These are phyloP conservation scores for Umbelopsis sp. DNA, from an alignment of 371 early-diverging fungal species.

Conservation along the genomic window DNA sequence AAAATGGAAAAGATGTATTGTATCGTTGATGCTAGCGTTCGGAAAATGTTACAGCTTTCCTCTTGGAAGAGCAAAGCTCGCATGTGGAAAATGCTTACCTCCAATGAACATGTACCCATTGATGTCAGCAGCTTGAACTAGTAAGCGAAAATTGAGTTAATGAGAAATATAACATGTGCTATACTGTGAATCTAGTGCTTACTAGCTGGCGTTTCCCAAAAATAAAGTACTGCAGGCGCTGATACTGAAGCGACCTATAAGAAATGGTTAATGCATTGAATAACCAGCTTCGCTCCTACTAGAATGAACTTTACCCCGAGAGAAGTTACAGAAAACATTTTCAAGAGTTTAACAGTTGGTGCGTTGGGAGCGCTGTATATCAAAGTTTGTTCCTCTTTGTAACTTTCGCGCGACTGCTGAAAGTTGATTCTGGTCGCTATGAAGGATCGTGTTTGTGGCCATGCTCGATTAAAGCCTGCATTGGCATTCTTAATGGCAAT, in stretches of 20 bases:
- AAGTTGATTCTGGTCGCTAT: constrained; percentile 8
- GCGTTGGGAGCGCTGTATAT: constrained; percentile 45
- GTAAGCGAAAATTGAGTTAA: neutral
- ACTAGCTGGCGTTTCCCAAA: constrained; percentile 52
- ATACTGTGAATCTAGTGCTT: constrained; percentile 6
- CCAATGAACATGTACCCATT: constrained; percentile 41
- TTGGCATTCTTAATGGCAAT: neutral
- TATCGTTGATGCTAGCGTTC: constrained; percentile 33
- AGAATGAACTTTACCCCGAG: constrained; percentile 34
- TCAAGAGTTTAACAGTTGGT: constrained; percentile 38
- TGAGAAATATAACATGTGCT: no score
- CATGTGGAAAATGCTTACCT: constrained; percentile 28
- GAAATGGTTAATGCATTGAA: neutral
- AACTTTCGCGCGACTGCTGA: neutral
- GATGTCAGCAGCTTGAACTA: constrained; percentile 39
- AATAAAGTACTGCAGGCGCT: constrained; percentile 44
- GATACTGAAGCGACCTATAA: constrained; percentile 42
- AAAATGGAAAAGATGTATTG: constrained; percentile 33
- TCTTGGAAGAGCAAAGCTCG: neutral
- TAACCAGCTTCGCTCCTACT: neutral
- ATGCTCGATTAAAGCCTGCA: neutral
- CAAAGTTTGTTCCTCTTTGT: constrained; percentile 18
- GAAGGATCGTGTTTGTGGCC: constrained; percentile 10
- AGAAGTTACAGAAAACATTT: constrained; percentile 46
- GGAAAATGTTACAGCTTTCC: neutral